phyloP scores from a whole-genome alignment of 768 basidiomycete species.

The Agaricus subrufescens region DNA sequence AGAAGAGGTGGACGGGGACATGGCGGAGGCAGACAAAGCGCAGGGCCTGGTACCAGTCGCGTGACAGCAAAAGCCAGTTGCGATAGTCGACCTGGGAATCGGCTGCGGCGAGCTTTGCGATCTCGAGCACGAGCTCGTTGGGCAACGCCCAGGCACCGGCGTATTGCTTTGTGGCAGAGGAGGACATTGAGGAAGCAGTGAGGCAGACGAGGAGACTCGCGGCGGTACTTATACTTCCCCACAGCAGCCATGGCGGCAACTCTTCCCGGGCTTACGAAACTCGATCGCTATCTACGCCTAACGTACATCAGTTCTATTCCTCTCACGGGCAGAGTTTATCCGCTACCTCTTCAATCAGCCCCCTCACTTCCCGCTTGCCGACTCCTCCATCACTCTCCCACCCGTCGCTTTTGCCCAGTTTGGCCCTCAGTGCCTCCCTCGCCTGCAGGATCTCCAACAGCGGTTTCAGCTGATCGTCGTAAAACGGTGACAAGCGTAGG shows the following conservation, averaged over 20 bases:
- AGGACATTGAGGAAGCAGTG: background rate
- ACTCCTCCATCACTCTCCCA: slow-evolving; percentile 47
- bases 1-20: slow-evolving; percentile 9
- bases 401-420: slow-evolving; percentile 43
- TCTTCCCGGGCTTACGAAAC: slow-evolving; percentile 2
- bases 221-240: slow-evolving; percentile 2
- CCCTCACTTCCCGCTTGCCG: slow-evolving; percentile 61
- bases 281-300: background rate
- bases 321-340: slow-evolving; percentile 35
- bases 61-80: slow-evolving; percentile 5
- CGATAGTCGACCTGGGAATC: slow-evolving; percentile 6
- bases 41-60: background rate
- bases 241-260: background rate
- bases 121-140: slow-evolving; percentile 8
- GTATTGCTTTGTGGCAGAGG: background rate
- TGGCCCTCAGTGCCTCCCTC: slow-evolving; percentile 49
- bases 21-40: slow-evolving; percentile 6
- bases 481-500: slow-evolving; percentile 69
- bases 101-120: slow-evolving; percentile 4
- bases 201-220: background rate
- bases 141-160: slow-evolving; percentile 9
- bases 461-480: slow-evolving; percentile 44
- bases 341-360: slow-evolving; percentile 62
- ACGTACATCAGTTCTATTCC: background rate
- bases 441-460: slow-evolving; percentile 73